phyloP scores from a whole-genome alignment of 2,329 filamentous ascomycete species.

The Fusarium citri region DNA sequence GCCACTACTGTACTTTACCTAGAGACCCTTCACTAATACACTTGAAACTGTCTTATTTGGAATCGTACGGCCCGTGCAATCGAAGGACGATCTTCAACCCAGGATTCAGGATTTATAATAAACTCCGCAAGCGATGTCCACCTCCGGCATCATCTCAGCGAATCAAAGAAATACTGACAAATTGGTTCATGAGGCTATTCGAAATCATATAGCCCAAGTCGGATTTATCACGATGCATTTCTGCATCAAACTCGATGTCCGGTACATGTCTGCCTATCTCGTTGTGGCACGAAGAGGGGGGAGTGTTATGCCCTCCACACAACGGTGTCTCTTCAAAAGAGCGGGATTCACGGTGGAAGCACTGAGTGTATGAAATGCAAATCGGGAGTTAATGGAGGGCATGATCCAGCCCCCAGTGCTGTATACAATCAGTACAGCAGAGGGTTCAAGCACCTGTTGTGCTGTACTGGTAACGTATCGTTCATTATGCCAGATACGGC shows the following conservation, averaged over 20 bases:
- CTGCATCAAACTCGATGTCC: neutral
- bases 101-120: slow-evolving; percentile 21
- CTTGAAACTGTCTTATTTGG: slow-evolving; percentile 36
- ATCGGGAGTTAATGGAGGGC: slow-evolving; percentile 18
- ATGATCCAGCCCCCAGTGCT: slow-evolving; percentile 2
- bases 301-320: slow-evolving; percentile 26
- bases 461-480: slow-evolving; percentile 24
- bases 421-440: neutral
- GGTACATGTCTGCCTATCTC: slow-evolving; percentile 29
- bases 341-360: slow-evolving; percentile 30
- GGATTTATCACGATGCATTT: neutral
- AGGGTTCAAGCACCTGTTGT: slow-evolving; percentile 1
- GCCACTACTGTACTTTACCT: neutral
- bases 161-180: slow-evolving; percentile 20
- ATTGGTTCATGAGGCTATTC: slow-evolving; percentile 9
- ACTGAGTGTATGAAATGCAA: slow-evolving; percentile 15
- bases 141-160: slow-evolving; percentile 1
- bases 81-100: slow-evolving; percentile 12
- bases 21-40: slow-evolving; percentile 18
- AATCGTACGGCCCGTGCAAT: slow-evolving; percentile 18
- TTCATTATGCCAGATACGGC: slow-evolving; percentile 18
- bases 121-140: slow-evolving; percentile 35
- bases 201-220: neutral
- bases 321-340: slow-evolving; percentile 40
- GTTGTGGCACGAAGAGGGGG: slow-evolving; percentile 34